These are phyloP conservation scores for Cardamine occulta DNA, from an alignment of 345 rosid genomes.

Conservation along the genomic window DNA sequence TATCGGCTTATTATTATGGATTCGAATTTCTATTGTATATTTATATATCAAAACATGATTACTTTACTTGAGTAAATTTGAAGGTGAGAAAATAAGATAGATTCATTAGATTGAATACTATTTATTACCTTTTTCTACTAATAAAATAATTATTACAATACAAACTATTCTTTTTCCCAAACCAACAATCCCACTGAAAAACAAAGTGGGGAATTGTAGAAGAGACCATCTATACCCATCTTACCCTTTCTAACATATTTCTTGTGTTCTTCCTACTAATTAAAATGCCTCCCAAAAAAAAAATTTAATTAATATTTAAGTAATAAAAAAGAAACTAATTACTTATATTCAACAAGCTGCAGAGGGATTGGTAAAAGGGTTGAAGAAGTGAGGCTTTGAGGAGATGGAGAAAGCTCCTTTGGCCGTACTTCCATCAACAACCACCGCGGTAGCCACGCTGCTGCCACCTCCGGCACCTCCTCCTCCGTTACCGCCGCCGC, in stretches of 20 bases:
- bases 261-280: slow-evolving; percentile 33
- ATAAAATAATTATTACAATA: slow-evolving; percentile 55
- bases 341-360: slow-evolving; percentile 70
- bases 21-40: background rate
- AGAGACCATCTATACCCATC: slow-evolving; percentile 33
- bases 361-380: slow-evolving; percentile 73
- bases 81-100: slow-evolving; percentile 12
- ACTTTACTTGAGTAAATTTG: slow-evolving; percentile 4
- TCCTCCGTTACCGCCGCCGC: slow-evolving; percentile 32
- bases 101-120: slow-evolving; percentile 39
- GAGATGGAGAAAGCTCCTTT: slow-evolving; percentile 42
- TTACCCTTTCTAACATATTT: slow-evolving; percentile 37
- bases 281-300: slow-evolving; percentile 1
- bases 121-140: slow-evolving; percentile 49
- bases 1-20: background rate
- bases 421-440: slow-evolving; percentile 29
- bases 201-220: slow-evolving; percentile 52
- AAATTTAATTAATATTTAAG: background rate
- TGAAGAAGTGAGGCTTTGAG: slow-evolving; percentile 65
- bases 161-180: slow-evolving; percentile 46
- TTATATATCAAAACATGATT: background rate
- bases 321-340: slow-evolving; percentile 12
- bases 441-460: slow-evolving; percentile 28
- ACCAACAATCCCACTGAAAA: slow-evolving; percentile 73
- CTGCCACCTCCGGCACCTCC: slow-evolving; percentile 13